Conservation (phyloP, 768 basidiomycete species). For the Glaciozyma martinii region DNA sequence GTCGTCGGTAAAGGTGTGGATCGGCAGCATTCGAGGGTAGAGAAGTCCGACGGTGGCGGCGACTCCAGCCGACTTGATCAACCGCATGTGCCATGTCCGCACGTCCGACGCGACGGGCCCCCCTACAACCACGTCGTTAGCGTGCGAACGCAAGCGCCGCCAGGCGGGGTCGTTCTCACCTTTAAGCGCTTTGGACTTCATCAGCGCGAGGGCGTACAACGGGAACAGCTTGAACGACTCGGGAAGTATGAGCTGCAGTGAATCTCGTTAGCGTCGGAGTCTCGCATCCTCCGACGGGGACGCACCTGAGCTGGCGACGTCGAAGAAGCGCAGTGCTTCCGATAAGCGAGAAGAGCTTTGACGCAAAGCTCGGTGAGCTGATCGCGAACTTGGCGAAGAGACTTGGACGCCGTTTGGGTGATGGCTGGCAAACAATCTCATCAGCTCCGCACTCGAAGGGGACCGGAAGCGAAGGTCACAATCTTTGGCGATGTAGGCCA, state of each 20-base stretch:
- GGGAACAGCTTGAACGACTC: slow-evolving; percentile 84
- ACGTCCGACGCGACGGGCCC: slow-evolving; percentile 88
- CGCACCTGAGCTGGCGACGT: slow-evolving; percentile 67
- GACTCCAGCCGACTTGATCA: slow-evolving; percentile 60
- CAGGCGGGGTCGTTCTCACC: slow-evolving; percentile 43
- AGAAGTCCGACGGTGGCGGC: slow-evolving; percentile 64
- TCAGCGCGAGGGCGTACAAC: slow-evolving; percentile 65
- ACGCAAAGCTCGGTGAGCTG: slow-evolving; percentile 75
- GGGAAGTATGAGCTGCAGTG: slow-evolving; percentile 72
- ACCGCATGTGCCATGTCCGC: slow-evolving; percentile 73
- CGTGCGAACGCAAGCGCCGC: neutral
- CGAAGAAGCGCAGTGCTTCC: slow-evolving; percentile 73
- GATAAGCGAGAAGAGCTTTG: slow-evolving; percentile 70
- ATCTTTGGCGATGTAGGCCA: slow-evolving; percentile 65
- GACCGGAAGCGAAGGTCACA: slow-evolving; percentile 46
- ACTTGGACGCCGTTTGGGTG: slow-evolving; percentile 51
- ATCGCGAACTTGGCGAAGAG: slow-evolving; percentile 68
- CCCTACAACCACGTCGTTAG: slow-evolving; percentile 44
- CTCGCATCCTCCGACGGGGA: neutral
- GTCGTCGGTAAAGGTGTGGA: slow-evolving; percentile 69
- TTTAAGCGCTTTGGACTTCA: slow-evolving; percentile 90
- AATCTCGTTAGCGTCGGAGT: slow-evolving; percentile 6
- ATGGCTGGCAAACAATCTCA: slow-evolving; percentile 54
- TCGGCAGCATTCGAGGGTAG: slow-evolving; percentile 77
- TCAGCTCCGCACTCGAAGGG: neutral